A percentile compares a stretch with the other conserved stretches of the same genome.
phyloP scores from a whole-genome alignment of 176 grass and related monocot species.

The Pontederia crassipes region DNA sequence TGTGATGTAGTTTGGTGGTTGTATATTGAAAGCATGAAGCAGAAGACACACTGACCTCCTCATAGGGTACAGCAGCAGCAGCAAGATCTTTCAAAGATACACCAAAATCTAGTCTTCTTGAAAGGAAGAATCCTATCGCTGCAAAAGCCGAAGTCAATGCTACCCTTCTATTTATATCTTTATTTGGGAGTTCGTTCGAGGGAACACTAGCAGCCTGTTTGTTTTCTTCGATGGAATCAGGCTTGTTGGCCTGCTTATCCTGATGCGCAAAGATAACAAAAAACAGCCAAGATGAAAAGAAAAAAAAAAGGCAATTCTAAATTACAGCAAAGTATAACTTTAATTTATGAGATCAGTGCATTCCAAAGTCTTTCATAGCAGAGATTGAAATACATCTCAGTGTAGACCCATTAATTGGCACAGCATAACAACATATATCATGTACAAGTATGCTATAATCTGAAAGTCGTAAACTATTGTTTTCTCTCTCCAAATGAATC shows the following conservation, averaged over 20 bases:
- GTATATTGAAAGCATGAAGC: neutral
- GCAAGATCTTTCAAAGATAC: conserved; percentile 75
- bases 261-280: conserved; percentile 14
- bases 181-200: conserved; percentile 52
- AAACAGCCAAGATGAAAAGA: too few species aligned
- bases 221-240: conserved; percentile 31
- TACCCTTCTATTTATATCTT: conserved; percentile 71
- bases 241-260: conserved; percentile 33
- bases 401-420: too few species aligned
- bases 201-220: conserved; percentile 24
- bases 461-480: too few species aligned
- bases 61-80: conserved; percentile 54
- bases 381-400: too few species aligned
- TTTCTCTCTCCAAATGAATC: too few species aligned
- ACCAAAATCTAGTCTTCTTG: conserved; percentile 61
- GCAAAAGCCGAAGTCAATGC: conserved; percentile 47
- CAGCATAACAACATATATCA: too few species aligned
- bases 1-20: too few species aligned
- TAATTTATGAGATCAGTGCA: too few species aligned
- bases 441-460: too few species aligned
- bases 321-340: too few species aligned
- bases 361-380: too few species aligned
- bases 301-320: too few species aligned
- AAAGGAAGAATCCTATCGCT: conserved; percentile 59
- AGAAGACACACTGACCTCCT: conserved; percentile 35